Evolutionary conservation across 495 filamentous ascomycete species (phyloP).

Genomic region (Lasiosphaeris hirsuta): DNA sequence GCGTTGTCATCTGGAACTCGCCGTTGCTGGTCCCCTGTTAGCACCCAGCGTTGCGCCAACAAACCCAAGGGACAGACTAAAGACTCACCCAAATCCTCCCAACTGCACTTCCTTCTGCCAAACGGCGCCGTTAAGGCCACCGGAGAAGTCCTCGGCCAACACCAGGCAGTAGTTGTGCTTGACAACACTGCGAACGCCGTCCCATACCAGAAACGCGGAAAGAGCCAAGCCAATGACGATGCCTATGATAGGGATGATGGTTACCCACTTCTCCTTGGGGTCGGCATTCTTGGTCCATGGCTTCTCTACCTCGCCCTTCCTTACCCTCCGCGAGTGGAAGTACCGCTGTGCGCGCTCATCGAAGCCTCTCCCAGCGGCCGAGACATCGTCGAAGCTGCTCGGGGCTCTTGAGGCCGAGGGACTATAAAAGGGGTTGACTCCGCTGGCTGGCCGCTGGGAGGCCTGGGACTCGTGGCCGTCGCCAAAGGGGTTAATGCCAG

Average conservation of each 20-base stretch:
- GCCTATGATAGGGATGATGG: constrained; percentile 69
- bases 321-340: constrained; percentile 71
- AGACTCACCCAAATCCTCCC: constrained; percentile 74
- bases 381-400: constrained; percentile 51
- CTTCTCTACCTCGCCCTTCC: constrained; percentile 65
- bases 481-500: no score
- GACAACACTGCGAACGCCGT: constrained; percentile 63
- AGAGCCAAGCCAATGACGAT: constrained; percentile 62
- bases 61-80: not conserved
- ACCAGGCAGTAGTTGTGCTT: constrained; percentile 74
- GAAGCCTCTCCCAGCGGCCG: constrained; percentile 33
- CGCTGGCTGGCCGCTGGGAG: no score
- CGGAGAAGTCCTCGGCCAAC: constrained; percentile 64
- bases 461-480: no score
- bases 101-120: constrained; percentile 80
- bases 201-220: constrained; percentile 66
- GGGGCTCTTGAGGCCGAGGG: constrained; percentile 53
- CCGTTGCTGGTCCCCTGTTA: constrained; percentile 58
- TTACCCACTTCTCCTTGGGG: constrained; percentile 81
- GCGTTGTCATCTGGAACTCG: constrained; percentile 72
- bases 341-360: constrained; percentile 48
- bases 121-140: constrained; percentile 55
- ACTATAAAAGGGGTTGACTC: constrained; percentile 54
- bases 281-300: constrained; percentile 68
- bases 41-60: not conserved